Evolutionary conservation across 2,329 filamentous ascomycete genomes (phyloP).

Genomic region (Cytospora piceae): DNA sequence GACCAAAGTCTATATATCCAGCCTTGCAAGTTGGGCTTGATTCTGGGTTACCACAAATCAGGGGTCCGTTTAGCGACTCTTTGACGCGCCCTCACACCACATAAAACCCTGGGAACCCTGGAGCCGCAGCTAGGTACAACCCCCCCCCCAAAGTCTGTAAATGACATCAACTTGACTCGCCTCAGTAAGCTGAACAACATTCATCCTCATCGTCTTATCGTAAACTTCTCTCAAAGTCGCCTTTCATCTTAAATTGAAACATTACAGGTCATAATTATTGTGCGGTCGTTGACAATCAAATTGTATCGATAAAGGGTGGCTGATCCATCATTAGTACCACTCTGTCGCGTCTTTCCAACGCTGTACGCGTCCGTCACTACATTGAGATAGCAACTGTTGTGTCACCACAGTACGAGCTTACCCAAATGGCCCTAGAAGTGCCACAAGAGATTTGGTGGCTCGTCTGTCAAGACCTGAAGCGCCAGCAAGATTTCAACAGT

Average conservation of each 20-base stretch:
- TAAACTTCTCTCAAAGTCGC: neutral
- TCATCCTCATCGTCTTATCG: neutral
- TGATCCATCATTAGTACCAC: neutral
- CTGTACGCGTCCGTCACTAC: neutral
- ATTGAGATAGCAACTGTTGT: neutral
- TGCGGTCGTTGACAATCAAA: neutral
- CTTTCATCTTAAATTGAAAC: neutral
- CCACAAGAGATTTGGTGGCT: conserved; percentile 65
- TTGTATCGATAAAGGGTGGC: neutral
- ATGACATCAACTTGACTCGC: neutral
- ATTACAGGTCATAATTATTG: neutral
- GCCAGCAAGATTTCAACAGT: conserved; percentile 59
- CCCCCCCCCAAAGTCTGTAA: neutral
- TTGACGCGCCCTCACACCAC: neutral
- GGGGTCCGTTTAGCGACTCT: neutral
- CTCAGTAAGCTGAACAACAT: neutral
- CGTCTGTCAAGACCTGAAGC: conserved; percentile 62
- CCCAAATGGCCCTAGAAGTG: conserved; percentile 37
- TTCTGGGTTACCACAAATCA: neutral
- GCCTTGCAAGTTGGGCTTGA: neutral
- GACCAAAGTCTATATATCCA: neutral
- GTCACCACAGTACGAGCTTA: neutral
- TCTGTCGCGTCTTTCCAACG: neutral
- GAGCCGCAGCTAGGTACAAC: neutral
- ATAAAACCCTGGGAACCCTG: neutral